These are phyloP conservation scores for Saccharomyces jurei DNA, from an alignment of 805 yeast species.

Conservation along the genomic window DNA sequence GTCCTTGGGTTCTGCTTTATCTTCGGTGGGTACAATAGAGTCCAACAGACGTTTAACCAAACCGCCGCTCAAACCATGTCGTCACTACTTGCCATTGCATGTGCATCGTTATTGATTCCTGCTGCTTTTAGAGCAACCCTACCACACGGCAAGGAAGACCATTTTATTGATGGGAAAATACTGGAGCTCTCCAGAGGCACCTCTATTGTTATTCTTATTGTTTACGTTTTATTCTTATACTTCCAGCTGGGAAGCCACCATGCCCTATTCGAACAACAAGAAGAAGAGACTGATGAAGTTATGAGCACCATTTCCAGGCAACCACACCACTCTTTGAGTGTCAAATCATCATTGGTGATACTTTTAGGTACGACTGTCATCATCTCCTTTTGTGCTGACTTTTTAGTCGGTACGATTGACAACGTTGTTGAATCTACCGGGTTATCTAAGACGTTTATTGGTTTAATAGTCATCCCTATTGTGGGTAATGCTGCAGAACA, in stretches of 20 bases:
- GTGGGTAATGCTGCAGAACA: slow-evolving; percentile 99
- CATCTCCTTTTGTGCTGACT: slow-evolving; percentile 89
- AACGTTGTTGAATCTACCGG: slow-evolving; percentile 77
- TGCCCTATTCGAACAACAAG: slow-evolving; percentile 55
- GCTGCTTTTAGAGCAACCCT: slow-evolving; percentile 90
- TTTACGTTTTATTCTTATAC: slow-evolving; percentile 69
- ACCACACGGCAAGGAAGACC: slow-evolving; percentile 36
- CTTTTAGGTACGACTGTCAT: slow-evolving; percentile 61
- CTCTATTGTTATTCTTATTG: slow-evolving; percentile 63
- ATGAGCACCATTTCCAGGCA: slow-evolving; percentile 16
- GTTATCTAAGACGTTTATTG: slow-evolving; percentile 88
- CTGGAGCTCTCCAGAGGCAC: slow-evolving; percentile 79
- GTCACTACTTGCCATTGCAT: slow-evolving; percentile 83
- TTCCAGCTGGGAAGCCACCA: slow-evolving; percentile 89
- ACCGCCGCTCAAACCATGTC: slow-evolving; percentile 98
- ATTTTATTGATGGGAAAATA: slow-evolving; percentile 37
- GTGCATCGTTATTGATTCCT: slow-evolving; percentile 83
- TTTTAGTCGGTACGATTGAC: slow-evolving; percentile 88
- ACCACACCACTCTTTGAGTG: slow-evolving; percentile 35
- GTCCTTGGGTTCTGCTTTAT: slow-evolving; percentile 94
- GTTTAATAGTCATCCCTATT: slow-evolving; percentile 86
- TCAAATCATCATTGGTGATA: slow-evolving; percentile 43
- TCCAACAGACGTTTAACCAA: slow-evolving; percentile 84
- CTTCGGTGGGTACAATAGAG: slow-evolving; percentile 82
- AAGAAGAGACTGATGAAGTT: slow-evolving; percentile 34